A percentile compares a stretch with the other conserved stretches of the same genome.
phyloP scores from a whole-genome alignment of 345 rosid species.

The Durio zibethinus region DNA sequence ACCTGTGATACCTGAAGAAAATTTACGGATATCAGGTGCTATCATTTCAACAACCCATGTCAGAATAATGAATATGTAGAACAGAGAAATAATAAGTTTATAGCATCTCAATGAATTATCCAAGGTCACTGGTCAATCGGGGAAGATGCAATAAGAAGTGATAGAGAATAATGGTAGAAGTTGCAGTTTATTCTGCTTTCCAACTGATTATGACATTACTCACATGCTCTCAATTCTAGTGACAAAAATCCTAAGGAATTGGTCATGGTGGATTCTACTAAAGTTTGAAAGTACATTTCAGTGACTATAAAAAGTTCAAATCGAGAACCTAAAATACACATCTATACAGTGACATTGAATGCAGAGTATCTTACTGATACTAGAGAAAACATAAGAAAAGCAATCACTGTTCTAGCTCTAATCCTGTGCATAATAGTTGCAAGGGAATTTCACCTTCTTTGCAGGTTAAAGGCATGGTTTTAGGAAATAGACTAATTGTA shows the following conservation, averaged over 20 bases:
- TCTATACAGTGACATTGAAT: neutral
- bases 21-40: conserved; percentile 22
- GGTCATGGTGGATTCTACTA: neutral
- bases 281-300: neutral
- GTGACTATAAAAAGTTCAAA: neutral
- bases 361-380: neutral
- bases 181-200: neutral
- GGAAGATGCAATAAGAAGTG: neutral
- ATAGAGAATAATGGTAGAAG: neutral
- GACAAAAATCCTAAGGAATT: neutral
- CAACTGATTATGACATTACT: neutral
- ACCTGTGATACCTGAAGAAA: conserved; percentile 75
- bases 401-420: neutral
- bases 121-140: neutral
- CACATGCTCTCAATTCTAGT: neutral
- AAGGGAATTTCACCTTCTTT: neutral
- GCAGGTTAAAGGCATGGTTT: neutral
- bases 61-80: neutral
- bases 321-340: neutral
- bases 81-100: neutral
- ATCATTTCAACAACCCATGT: neutral
- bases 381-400: neutral
- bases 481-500: neutral
- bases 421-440: neutral
- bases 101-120: neutral